Conservation (phyloP, 2,329 filamentous ascomycete species). For the Aspergillus caelatus region DNA sequence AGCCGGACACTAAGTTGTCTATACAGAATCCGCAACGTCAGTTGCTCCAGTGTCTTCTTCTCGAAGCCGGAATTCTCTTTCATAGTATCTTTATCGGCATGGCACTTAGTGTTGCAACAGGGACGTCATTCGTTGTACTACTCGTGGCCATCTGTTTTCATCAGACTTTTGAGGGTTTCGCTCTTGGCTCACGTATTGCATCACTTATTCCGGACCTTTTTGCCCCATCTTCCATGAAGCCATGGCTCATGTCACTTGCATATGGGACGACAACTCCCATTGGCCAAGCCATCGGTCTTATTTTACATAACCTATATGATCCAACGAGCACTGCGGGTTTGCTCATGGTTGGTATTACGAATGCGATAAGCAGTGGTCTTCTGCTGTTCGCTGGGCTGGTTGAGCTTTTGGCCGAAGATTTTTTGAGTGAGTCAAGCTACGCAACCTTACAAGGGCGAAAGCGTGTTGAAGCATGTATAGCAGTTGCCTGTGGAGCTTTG, state of each 20-base stretch:
- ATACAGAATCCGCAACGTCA: conserved; percentile 64
- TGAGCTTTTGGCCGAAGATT: conserved; percentile 83
- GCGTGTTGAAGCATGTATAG: conserved; percentile 63
- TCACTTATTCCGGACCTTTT: conserved; percentile 70
- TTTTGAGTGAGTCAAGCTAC: conserved; percentile 69
- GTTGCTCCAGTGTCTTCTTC: conserved; percentile 74
- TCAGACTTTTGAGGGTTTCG: conserved; percentile 86
- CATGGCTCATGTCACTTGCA: conserved; percentile 69
- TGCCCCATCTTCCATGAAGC: conserved; percentile 69
- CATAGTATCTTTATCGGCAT: conserved; percentile 87
- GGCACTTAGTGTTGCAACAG: conserved; percentile 79
- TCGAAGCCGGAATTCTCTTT: conserved; percentile 83
- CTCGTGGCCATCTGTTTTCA: conserved; percentile 81
- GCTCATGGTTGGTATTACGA: conserved; percentile 83
- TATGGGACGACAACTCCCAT: conserved; percentile 75
- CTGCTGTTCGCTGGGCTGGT: conserved; percentile 82
- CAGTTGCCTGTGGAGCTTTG: conserved; percentile 62
- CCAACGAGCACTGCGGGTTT: conserved; percentile 75
- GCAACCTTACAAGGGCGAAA: conserved; percentile 58
- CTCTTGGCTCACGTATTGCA: conserved; percentile 81
- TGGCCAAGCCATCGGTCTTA: conserved; percentile 79
- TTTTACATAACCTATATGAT: conserved; percentile 78
- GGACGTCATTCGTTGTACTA: conserved; percentile 77
- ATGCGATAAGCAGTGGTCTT: conserved; percentile 79
- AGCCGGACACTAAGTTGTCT: conserved; percentile 36